Evolutionary conservation across 129 eudicot genomes (phyloP), one percentile per base, ranked within the genome.

Genomic region (Oenanthe sinensis): DNA sequence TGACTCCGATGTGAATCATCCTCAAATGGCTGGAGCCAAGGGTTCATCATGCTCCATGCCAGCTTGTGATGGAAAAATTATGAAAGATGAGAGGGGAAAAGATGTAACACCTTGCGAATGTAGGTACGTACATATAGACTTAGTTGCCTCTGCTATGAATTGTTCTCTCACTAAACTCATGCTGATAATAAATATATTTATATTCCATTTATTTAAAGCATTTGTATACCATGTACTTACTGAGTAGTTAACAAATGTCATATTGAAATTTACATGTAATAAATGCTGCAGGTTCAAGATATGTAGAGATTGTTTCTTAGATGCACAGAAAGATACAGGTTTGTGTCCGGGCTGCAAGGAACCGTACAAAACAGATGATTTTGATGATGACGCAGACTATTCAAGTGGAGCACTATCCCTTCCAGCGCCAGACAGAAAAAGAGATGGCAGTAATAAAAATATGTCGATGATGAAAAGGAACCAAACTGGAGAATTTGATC

Each of bases 311-410:
- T 94, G 98, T 77, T 91, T 80, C 83, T 49, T 91, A 84, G 98
- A 94, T 71, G 98, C 98, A 13, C 90, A 86, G 42, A 90, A 90
- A 42, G 91, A 87, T 1, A 85, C 79, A 0, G 97, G 97, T 16
- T 28, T 89, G 11, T 94, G 98, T 47, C 96, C 96, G 9, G 97
- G 98, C 46, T 94, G 98, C 82, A 94, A 85, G 82, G 97, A 94
- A 80, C 88, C 87, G 1, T 94, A 94, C 77, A 94, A 63, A 77
- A 74, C 62, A 9, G 91, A 84, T 5, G 92, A 87, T 26, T 82
- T 40, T 5, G 94, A 88, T 8, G 98, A 90, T 7, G 91, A 87
- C 0, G 87, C 90, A 24, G 79, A 86, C 26, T 90, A 65, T 75
- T 81, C 87, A 0, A 48, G 58, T 1, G 92, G 90, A 55, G 83